Percentiles rank a stretch among this genome's conserved stretches.
These are phyloP conservation scores for Aspergillus pseudotamarii DNA, from an alignment of 2,329 filamentous ascomycete species.

Conservation along the genomic window DNA sequence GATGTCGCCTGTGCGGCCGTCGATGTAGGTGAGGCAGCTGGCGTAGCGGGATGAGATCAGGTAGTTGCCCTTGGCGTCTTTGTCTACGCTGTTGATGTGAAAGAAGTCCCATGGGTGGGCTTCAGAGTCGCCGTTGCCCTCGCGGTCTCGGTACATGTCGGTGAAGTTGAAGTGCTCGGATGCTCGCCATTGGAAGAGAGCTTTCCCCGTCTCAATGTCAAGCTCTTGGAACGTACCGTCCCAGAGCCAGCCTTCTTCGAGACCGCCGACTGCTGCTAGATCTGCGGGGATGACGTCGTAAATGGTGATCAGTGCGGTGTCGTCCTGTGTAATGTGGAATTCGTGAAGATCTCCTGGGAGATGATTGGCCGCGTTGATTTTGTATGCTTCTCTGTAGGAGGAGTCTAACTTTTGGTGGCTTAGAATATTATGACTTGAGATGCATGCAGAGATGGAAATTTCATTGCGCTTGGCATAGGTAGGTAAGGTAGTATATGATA, in stretches of 20 bases:
- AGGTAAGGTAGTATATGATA: background rate
- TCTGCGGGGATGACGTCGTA: constrained; percentile 45
- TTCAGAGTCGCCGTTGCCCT: constrained; percentile 21
- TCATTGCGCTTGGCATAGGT: background rate
- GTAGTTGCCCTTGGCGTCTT: constrained; percentile 50
- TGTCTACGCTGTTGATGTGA: constrained; percentile 59
- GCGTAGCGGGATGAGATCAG: constrained; percentile 46
- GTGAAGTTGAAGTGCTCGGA: constrained; percentile 45
- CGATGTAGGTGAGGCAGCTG: constrained; percentile 43
- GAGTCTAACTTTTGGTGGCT: constrained; percentile 29
- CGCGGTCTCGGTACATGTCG: constrained; percentile 24
- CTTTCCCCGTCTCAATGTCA: constrained; percentile 46
- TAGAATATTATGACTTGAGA: background rate
- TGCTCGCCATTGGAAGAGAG: constrained; percentile 53
- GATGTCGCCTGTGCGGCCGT: constrained; percentile 48
- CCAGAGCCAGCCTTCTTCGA: constrained; percentile 41
- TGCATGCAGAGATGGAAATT: background rate
- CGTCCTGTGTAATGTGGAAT: constrained; percentile 46
- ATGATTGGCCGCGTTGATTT: constrained; percentile 41
- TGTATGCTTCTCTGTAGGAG: constrained; percentile 38
- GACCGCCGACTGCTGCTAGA: constrained; percentile 39
- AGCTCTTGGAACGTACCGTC: constrained; percentile 51
- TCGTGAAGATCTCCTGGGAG: constrained; percentile 47
- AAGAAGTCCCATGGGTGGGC: constrained; percentile 55
- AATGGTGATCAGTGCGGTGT: constrained; percentile 47